A percentile compares a stretch with the other conserved stretches of the same genome.
phyloP scores from a whole-genome alignment of 2,329 filamentous ascomycete genomes.

The Beauveria rudraprayagi region DNA sequence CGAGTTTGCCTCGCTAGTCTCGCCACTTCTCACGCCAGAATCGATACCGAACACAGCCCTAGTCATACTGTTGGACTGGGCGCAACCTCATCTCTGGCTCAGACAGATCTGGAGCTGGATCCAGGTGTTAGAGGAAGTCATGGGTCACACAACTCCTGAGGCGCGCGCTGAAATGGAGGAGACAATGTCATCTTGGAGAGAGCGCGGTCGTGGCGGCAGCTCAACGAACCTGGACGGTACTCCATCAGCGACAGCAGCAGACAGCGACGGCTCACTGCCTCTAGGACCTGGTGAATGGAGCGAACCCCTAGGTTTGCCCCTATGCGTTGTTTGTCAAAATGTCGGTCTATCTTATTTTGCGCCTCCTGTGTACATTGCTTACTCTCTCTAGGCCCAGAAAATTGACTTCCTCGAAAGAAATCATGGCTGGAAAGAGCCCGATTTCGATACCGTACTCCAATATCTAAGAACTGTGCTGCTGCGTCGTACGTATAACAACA shows the following conservation, averaged over 20 bases:
- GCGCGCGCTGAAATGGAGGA: slow-evolving; percentile 82
- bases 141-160: slow-evolving; percentile 64
- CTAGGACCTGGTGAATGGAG: slow-evolving; percentile 89
- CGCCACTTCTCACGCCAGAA: slow-evolving; percentile 74
- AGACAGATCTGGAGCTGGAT: slow-evolving; percentile 86
- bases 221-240: slow-evolving; percentile 56
- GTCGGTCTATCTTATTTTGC: slow-evolving; percentile 40
- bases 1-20: slow-evolving; percentile 73
- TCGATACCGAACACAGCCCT: slow-evolving; percentile 81
- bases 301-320: slow-evolving; percentile 73
- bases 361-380: slow-evolving; percentile 15
- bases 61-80: slow-evolving; percentile 92
- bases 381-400: slow-evolving; percentile 59
- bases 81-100: slow-evolving; percentile 87
- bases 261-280: slow-evolving; percentile 64
- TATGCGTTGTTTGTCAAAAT: slow-evolving; percentile 95
- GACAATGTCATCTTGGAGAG: slow-evolving; percentile 70
- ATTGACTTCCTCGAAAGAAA: slow-evolving; percentile 87
- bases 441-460: slow-evolving; percentile 93
- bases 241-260: slow-evolving; percentile 47
- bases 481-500: slow-evolving; percentile 54
- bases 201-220: slow-evolving; percentile 60
- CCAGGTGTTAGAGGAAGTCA: slow-evolving; percentile 68
- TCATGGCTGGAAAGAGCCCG: slow-evolving; percentile 87
- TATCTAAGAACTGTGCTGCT: slow-evolving; percentile 83